phyloP scores from a whole-genome alignment of 1,284 basidiomycete genomes.

The Mrakiaceae sp. region DNA sequence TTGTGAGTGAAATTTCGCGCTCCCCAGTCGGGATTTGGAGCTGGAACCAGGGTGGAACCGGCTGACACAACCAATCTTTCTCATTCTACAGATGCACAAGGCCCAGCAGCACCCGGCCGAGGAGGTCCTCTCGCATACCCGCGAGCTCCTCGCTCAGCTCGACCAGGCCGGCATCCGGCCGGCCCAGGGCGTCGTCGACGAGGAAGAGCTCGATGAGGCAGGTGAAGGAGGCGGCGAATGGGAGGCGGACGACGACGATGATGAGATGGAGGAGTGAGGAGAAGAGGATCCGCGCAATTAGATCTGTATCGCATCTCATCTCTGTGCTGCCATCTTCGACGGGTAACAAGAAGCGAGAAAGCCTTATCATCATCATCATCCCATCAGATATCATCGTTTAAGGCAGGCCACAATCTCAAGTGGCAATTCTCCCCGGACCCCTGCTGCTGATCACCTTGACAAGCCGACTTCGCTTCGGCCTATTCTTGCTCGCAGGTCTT shows the following conservation, averaged over 20 bases:
- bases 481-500: too few relatives aligned
- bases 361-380: too few relatives aligned
- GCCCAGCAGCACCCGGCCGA: slow-evolving; percentile 62
- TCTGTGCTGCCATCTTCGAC: too few relatives aligned
- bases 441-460: too few relatives aligned
- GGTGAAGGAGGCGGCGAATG: slow-evolving; percentile 36
- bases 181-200: slow-evolving; percentile 46
- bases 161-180: slow-evolving; percentile 57
- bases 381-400: too few relatives aligned
- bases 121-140: slow-evolving; percentile 64
- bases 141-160: slow-evolving; percentile 60
- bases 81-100: slow-evolving; percentile 49
- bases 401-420: too few relatives aligned
- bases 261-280: slow-evolving; percentile 46
- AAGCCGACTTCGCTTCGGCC: too few relatives aligned
- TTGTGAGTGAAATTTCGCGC: slow-evolving; percentile 41
- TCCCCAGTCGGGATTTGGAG: not conserved
- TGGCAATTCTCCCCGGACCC: too few relatives aligned
- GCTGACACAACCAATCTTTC: slow-evolving; percentile 1
- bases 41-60: not conserved
- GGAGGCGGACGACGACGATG: slow-evolving; percentile 49
- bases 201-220: slow-evolving; percentile 37
- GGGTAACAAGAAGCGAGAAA: too few relatives aligned
- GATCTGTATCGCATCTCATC: too few relatives aligned
- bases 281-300: too few relatives aligned